Percentiles rank a stretch among this genome's conserved stretches.
Conservation (phyloP, 768 basidiomycete species). For the Phylloporus sp. region DNA sequence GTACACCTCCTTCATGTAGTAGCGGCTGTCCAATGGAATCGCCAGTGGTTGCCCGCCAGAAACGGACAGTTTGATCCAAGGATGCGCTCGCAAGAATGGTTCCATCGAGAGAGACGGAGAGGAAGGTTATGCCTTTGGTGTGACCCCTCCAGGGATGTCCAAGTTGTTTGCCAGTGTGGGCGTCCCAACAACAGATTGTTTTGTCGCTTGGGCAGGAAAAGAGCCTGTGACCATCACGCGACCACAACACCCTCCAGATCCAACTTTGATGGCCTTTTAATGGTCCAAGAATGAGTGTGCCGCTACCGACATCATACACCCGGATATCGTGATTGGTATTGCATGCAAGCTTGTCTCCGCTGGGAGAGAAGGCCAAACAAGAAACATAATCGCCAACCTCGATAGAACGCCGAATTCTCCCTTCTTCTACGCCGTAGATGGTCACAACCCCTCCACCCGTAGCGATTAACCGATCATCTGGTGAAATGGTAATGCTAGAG, state of each 20-base stretch:
- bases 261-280: neutral
- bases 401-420: neutral
- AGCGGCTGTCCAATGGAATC: neutral
- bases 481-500: neutral
- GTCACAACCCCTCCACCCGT: neutral
- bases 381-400: neutral
- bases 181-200: neutral
- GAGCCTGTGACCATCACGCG: constrained; percentile 1
- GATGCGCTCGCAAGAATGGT: neutral
- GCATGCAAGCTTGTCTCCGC: constrained; percentile 1
- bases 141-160: neutral
- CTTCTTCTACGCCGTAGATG: neutral
- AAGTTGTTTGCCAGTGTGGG: neutral
- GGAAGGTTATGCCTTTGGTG: neutral
- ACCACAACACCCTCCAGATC: neutral
- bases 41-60: constrained; percentile 1
- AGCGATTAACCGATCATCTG: constrained; percentile 1
- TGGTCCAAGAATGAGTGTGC: neutral
- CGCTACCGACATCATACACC: neutral
- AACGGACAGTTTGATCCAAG: neutral
- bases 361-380: neutral
- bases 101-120: neutral
- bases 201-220: neutral
- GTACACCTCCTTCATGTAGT: neutral
- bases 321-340: neutral